Evolutionary conservation across 371 early-diverging fungal genomes (phyloP).

Genomic region (Fennellomyces sp.): DNA sequence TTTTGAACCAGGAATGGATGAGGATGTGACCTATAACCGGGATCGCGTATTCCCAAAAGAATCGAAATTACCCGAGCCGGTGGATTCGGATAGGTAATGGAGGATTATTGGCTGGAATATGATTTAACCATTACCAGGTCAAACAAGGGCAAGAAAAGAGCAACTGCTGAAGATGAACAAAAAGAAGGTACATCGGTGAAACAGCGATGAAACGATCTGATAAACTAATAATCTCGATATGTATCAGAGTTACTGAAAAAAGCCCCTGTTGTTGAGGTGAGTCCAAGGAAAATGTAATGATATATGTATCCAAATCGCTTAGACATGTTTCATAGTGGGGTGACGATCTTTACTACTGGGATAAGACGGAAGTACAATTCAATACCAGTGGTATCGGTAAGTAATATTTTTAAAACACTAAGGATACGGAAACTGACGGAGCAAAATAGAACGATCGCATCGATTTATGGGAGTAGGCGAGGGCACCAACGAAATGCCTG

Average conservation of each 20-base stretch:
- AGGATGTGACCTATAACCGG: constrained; percentile 49
- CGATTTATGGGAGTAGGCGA: constrained; percentile 71
- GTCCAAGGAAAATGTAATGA: too few species aligned
- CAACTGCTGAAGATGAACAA: too few species aligned
- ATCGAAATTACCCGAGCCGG: too few species aligned
- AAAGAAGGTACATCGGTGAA: too few species aligned
- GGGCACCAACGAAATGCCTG: constrained; percentile 59
- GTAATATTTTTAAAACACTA: not conserved
- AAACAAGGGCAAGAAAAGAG: constrained; percentile 31
- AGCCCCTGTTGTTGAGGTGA: constrained; percentile 67
- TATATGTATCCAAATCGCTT: too few species aligned
- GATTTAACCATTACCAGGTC: too few species aligned
- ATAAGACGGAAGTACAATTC: constrained; percentile 59
- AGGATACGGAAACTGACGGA: not conserved
- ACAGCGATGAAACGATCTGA: too few species aligned
- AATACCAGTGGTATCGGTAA: constrained; percentile 65
- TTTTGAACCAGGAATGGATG: constrained; percentile 46
- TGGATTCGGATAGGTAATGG: too few species aligned
- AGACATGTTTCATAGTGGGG: constrained; percentile 50
- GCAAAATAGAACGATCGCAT: constrained; percentile 51
- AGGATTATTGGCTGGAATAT: too few species aligned
- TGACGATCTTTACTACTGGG: constrained; percentile 75
- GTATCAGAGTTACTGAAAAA: constrained; percentile 49
- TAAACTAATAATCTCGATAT: too few species aligned
- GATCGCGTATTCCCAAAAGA: constrained; percentile 13